Evolutionary conservation across 2,329 filamentous ascomycete genomes (phyloP), one percentile per base, ranked within the genome.

Genomic region (Graphilbum ipis-grandicollis): DNA sequence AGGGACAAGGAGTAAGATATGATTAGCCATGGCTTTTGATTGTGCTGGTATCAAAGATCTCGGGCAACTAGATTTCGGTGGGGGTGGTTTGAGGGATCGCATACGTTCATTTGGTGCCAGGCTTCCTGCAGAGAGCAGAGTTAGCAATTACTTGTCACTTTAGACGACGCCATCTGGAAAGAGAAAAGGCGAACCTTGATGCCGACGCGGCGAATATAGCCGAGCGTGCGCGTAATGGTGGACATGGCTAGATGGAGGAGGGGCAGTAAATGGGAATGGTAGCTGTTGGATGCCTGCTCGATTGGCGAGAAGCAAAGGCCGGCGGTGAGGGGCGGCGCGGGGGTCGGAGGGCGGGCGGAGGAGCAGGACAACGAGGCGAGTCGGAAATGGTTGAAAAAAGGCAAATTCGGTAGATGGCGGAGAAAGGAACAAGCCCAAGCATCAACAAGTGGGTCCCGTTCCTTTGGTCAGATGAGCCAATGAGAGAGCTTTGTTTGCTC

Each of bases 21-120:
- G n/a, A n/a, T n/a, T n/a, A n/a, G n/a, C n/a, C n/a, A n/a, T n/a
- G n/a, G n/a, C n/a, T n/a, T n/a, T n/a, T n/a, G n/a, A n/a, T n/a
- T n/a, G n/a, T n/a, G n/a, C n/a, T n/a, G n/a, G n/a, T n/a, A n/a
- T n/a, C n/a, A n/a, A n/a, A n/a, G n/a, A n/a, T n/a, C n/a, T n/a
- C n/a, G n/a, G n/a, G n/a, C n/a, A n/a, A n/a, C n/a, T n/a, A n/a
- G n/a, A n/a, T n/a, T n/a, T n/a, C n/a, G n/a, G n/a, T n/a, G n/a
- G n/a, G n/a, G n/a, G n/a, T n/a, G n/a, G n/a, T n/a, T n/a, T n/a
- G n/a, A n/a, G n/a, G n/a, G n/a, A n/a, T n/a, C n/a, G n/a, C 79
- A 63, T 82, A 92, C 82, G 63, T 88, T 76, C 71, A 96, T 71
- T 68, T 96, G 90, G 61, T 82, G 79, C 61, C 75, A 79, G 68